Evolutionary conservation across 331 rosid genomes (phyloP), one percentile per base, ranked within the genome.

Genomic region (Rhamnella rubrinervis): DNA sequence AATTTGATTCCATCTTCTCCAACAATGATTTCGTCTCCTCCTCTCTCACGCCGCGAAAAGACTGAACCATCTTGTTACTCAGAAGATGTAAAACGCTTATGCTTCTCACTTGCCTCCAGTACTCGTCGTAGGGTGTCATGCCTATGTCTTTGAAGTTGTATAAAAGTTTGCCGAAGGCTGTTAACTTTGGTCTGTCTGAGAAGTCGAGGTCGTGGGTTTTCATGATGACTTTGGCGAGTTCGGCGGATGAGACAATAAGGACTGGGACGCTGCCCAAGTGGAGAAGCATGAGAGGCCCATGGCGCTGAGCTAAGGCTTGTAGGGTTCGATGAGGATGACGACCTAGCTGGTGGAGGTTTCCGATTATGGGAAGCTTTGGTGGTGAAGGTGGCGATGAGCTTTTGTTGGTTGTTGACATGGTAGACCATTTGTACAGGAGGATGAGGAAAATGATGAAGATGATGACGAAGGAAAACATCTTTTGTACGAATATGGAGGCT

Each of bases 281-380:
- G 21, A 80, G 78, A 38, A 80, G 81, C 71, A 80, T 67, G 51
- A 75, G 55, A 8, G 71, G 65, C 21, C 81, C 85, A 3, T 80
- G 55, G 26, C 14, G 46, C 1, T 50, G 44, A 15, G 78, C 47
- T 6, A 76, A 61, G 62, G 7, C 40, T 16, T 15, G 59, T 1
- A 80, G 75, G 1, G 78, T 23, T 6, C 44, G 10, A 17, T 76
- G 85, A 3, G 81, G 81, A 6, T 21, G 63, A 9, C 18, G 26
- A 16, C 78, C 75, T 1, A 76, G 68, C 11, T 40, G 65, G 16
- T 56, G 60, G 35, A 76, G 75, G 65, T 76, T 65, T 5, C 85
- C 77, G 55, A 80, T 39, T n/a, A 76, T 37, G 7, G 77, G 81
- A 9, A 72, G 55, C 59, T 66, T 59, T 21, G 78, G 81, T 1